phyloP scores from a whole-genome alignment of 352 stramenopile species.

The Phytophthora palmivora region DNA sequence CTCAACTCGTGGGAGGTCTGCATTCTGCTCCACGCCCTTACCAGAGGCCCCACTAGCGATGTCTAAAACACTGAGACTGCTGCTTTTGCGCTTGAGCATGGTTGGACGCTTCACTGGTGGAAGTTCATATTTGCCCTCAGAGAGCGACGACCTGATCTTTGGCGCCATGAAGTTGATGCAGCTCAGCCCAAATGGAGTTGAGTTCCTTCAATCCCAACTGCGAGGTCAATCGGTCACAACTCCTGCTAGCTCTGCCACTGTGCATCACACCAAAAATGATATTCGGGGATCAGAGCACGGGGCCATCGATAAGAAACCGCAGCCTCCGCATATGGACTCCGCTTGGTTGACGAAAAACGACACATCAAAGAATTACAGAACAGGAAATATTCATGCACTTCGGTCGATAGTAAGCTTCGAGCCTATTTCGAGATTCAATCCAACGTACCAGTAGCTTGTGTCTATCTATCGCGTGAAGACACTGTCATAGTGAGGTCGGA shows the following conservation, averaged over 20 bases:
- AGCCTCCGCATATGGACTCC: not conserved
- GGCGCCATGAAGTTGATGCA: constrained; percentile 18
- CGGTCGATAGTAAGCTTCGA: constrained; percentile 12
- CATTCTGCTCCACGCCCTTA: constrained; percentile 13
- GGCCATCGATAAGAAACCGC: constrained; percentile 18
- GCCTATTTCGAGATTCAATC: constrained; percentile 16
- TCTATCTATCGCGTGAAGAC: constrained; percentile 61
- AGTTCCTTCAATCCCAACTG: constrained; percentile 9
- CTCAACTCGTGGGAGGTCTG: constrained; percentile 37
- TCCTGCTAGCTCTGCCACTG: constrained; percentile 23
- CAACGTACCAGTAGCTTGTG: constrained; percentile 1
- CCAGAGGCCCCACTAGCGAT: constrained; percentile 1
- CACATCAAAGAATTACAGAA: constrained; percentile 1
- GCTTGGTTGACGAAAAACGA: constrained; percentile 1
- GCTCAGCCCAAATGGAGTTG: constrained; percentile 6
- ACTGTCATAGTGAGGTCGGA: constrained; percentile 70
- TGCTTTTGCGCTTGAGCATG: constrained; percentile 65
- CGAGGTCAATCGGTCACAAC: constrained; percentile 2
- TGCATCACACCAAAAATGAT: constrained; percentile 11
- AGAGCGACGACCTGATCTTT: constrained; percentile 14
- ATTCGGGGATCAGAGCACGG: constrained; percentile 35
- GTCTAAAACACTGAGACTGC: constrained; percentile 58
- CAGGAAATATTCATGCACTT: constrained; percentile 32
- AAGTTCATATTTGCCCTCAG: constrained; percentile 19
- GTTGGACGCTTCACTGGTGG: constrained; percentile 21